Conservation (phyloP, 2,329 filamentous ascomycete genomes). For the Exophiala sideris region DNA sequence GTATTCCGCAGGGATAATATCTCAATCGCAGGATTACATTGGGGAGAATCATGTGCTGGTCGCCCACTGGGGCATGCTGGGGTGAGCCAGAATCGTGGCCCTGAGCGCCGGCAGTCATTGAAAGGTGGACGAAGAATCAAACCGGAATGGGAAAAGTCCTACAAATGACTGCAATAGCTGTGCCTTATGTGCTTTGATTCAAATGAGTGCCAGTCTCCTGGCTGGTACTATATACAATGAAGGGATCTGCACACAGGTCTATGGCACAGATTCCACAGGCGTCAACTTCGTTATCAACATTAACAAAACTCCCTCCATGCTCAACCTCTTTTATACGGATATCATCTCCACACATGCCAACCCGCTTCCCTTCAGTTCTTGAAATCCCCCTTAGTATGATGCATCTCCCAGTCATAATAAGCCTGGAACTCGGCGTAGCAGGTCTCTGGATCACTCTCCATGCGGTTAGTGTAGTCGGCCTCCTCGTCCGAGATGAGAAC, state of each 20-base stretch:
- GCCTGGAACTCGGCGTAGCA: conserved; percentile 31
- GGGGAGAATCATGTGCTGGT: no score
- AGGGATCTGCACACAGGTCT: background rate
- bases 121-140: no score
- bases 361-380: conserved; percentile 21
- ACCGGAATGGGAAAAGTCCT: no score
- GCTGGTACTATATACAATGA: background rate
- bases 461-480: conserved; percentile 27
- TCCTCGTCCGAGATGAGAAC: conserved; percentile 50
- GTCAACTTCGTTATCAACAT: no score
- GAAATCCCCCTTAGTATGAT: conserved; percentile 29
- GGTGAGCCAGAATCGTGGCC: background rate
- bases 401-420: conserved; percentile 31
- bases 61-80: no score
- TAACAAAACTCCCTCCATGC: no score
- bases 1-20: no score
- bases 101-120: background rate
- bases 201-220: background rate
- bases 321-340: background rate
- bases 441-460: conserved; percentile 30
- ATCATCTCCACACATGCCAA: background rate
- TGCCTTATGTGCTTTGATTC: conserved; percentile 8
- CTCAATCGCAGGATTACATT: no score
- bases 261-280: background rate
- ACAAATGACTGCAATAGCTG: background rate